Conservation (phyloP, 2,329 filamentous ascomycete genomes). For the Cordyceps cateniannulata region DNA sequence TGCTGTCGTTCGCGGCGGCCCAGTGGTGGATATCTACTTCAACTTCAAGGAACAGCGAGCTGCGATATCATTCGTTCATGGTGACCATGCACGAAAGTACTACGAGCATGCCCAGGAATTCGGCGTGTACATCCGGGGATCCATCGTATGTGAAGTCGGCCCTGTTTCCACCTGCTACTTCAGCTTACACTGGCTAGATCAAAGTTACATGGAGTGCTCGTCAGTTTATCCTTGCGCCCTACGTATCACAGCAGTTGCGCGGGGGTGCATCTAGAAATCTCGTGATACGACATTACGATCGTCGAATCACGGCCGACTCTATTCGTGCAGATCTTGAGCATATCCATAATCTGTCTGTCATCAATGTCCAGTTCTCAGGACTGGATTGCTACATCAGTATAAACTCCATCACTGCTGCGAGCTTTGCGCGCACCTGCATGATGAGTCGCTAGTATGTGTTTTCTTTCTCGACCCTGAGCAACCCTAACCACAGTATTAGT, state of each 20-base stretch:
- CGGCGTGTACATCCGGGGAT: slow-evolving; percentile 59
- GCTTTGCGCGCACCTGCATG: slow-evolving; percentile 74
- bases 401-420: slow-evolving; percentile 70
- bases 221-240: slow-evolving; percentile 58
- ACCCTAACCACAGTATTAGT: slow-evolving; percentile 33
- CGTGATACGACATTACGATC: slow-evolving; percentile 54
- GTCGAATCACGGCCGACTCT: slow-evolving; percentile 52
- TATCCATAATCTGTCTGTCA: slow-evolving; percentile 70
- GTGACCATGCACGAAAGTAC: slow-evolving; percentile 57
- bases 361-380: slow-evolving; percentile 54
- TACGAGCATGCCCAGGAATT: slow-evolving; percentile 56
- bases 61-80: slow-evolving; percentile 63
- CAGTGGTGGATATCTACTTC: slow-evolving; percentile 62
- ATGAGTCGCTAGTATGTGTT: slow-evolving; percentile 48
- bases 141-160: background rate
- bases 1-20: slow-evolving; percentile 60
- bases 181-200: slow-evolving; percentile 41
- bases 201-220: slow-evolving; percentile 63
- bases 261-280: slow-evolving; percentile 68
- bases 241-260: slow-evolving; percentile 58
- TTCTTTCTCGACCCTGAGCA: background rate
- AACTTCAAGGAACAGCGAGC: slow-evolving; percentile 52
- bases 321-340: slow-evolving; percentile 73
- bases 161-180: background rate
- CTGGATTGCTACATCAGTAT: slow-evolving; percentile 63